These are phyloP conservation scores for Mitragyna speciosa DNA, from an alignment of 257 asterid species.

Conservation along the genomic window DNA sequence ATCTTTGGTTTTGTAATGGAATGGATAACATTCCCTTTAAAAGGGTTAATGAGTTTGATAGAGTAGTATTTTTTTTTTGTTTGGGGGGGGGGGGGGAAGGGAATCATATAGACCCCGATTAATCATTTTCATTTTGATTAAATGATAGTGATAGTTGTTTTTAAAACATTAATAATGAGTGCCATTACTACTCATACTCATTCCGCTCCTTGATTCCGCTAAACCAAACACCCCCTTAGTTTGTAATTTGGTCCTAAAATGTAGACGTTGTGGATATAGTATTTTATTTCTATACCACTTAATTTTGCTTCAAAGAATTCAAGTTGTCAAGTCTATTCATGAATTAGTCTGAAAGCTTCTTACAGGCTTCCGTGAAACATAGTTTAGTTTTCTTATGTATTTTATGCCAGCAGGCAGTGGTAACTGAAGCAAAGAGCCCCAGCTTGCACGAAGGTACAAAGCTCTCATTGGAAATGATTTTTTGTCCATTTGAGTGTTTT, in stretches of 20 bases:
- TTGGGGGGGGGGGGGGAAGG: no score
- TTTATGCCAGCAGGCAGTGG: constrained; percentile 65
- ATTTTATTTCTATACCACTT: background rate
- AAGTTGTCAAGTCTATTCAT: background rate
- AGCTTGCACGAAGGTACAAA: constrained; percentile 48
- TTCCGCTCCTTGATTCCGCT: no score
- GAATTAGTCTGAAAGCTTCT: background rate
- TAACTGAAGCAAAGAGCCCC: constrained; percentile 59
- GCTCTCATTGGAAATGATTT: constrained; percentile 7
- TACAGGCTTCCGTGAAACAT: background rate
- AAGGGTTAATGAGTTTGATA: no score
- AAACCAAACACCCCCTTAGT: no score
- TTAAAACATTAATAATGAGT: no score
- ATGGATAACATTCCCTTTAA: no score
- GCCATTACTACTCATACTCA: no score
- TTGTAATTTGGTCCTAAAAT: background rate
- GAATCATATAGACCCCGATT: no score
- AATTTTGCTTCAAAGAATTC: background rate
- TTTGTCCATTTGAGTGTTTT: background rate
- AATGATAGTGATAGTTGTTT: no score
- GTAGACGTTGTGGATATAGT: background rate
- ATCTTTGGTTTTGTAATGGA: no score
- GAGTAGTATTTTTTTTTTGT: no score
- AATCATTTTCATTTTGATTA: no score
- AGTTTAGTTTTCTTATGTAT: constrained; percentile 15